Evolutionary conservation across 108 stramenopile genomes (phyloP), one percentile per base, ranked within the genome.

Genomic region (Asterionellopsis glacialis): DNA sequence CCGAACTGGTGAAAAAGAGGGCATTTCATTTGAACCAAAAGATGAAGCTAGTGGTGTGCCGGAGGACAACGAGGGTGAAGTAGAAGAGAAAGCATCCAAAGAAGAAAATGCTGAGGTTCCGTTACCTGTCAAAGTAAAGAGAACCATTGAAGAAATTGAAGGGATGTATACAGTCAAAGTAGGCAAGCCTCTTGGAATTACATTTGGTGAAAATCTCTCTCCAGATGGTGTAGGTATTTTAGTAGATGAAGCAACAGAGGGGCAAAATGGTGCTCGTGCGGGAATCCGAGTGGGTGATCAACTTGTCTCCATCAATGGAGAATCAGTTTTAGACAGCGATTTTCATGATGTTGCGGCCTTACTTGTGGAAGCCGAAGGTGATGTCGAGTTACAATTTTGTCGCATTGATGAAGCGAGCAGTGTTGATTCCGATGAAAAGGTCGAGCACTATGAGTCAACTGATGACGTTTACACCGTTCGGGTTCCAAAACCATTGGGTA

Each of bases 381-480:
- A 11, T 14, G 22, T 73, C 23, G 44, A 57, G 33, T 0, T 73
- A 9, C 22, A 55, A 19, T 21, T 73, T 27, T 73, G 62, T 41
- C 59, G 72, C 33, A 33, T 7, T 33, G 33, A 7, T 33, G 33
- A 33, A 7, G 33, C 33, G 33, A 33, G 33, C 7, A 2, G 33
- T 5, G n/a, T n/a, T n/a, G n/a, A n/a, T n/a, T n/a, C 33, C 7
- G 33, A 33, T 33, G 7, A 5, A 7, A 33, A 33, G 2, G 7
- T 7, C 33, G 33, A 33, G 33, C 33, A 33, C 33, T 33, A 33
- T 24, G 61, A 49, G 15, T 9, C 38, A 14, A 41, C 4, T n/a
- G 41, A 82, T 59, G 91, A 88, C n/a, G 73, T 82, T 1, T 93
- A 83, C 47, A 88, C 90, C 75, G 91, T 93, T 7, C 56, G 57